Conservation (phyloP, 1,139 yeast genomes). For the Kodamaea sp. region DNA sequence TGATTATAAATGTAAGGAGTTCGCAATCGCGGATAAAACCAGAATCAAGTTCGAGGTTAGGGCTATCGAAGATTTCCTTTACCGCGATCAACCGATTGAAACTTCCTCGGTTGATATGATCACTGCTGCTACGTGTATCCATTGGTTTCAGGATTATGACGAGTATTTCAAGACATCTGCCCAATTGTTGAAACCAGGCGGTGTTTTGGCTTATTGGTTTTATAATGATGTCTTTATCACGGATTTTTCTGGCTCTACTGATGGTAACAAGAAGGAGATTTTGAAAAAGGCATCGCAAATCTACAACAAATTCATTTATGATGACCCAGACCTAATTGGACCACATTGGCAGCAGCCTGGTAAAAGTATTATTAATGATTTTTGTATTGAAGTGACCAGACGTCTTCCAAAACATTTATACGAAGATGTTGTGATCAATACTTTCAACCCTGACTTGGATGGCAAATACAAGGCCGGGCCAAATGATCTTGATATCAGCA, state of each 20-base stretch:
- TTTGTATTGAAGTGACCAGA: conserved; percentile 27
- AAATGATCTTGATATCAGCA: conserved; percentile 25
- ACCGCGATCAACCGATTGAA: conserved; percentile 13
- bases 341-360: conserved; percentile 50
- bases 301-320: conserved; percentile 34
- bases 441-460: conserved; percentile 22
- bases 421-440: conserved; percentile 25
- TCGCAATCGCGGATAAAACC: conserved; percentile 23
- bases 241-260: conserved; percentile 21
- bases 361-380: conserved; percentile 28
- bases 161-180: conserved; percentile 28
- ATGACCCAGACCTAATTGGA: conserved; percentile 34
- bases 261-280: conserved; percentile 17
- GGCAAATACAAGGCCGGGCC: conserved; percentile 16
- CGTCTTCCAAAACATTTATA: conserved; percentile 30
- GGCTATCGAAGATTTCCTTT: conserved; percentile 32
- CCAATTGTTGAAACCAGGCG: conserved; percentile 32
- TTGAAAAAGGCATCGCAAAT: conserved; percentile 23
- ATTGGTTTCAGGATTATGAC: conserved; percentile 42
- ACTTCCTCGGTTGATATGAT: conserved; percentile 30
- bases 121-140: conserved; percentile 46
- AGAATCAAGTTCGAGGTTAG: conserved; percentile 33
- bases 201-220: conserved; percentile 42
- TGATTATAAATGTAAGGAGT: conserved; percentile 18
- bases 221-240: conserved; percentile 41